phyloP scores from a whole-genome alignment of 495 filamentous ascomycete species.

The Terfezia boudieri region DNA sequence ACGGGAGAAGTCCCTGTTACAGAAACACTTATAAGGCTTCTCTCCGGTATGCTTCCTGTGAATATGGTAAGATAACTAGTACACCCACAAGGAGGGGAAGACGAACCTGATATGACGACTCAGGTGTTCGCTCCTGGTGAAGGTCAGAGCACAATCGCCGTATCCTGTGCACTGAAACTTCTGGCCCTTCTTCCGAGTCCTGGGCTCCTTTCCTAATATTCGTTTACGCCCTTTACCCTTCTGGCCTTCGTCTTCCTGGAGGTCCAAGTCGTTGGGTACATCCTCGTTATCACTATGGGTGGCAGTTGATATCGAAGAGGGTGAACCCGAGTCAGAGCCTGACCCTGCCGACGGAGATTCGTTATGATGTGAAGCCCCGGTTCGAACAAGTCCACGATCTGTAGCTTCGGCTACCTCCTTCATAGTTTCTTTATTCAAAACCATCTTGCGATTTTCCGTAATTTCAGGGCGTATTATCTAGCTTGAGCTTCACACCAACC shows the following conservation, averaged over 20 bases:
- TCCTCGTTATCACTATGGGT: not conserved
- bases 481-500: too few species aligned
- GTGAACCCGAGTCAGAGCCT: too few species aligned
- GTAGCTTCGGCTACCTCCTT: too few species aligned
- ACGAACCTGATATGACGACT: conserved; percentile 75
- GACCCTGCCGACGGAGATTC: too few species aligned
- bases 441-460: too few species aligned
- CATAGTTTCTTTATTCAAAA: too few species aligned
- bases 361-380: too few species aligned
- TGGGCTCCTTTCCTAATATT: conserved; percentile 28
- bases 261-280: not conserved
- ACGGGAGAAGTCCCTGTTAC: conserved; percentile 81
- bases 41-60: conserved; percentile 89
- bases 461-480: too few species aligned
- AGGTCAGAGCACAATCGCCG: conserved; percentile 82
- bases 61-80: conserved; percentile 2
- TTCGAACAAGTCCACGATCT: too few species aligned
- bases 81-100: not conserved
- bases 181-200: conserved; percentile 59
- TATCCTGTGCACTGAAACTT: conserved; percentile 96
- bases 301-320: too few species aligned
- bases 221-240: not conserved
- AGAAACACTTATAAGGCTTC: conserved; percentile 93
- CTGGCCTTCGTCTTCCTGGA: not conserved
- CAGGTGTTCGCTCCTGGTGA: conserved; percentile 88